Percentiles rank a stretch among this genome's conserved stretches.
Evolutionary conservation across 2,329 filamentous ascomycete genomes (phyloP).

Genomic region (Xylaria sp.): DNA sequence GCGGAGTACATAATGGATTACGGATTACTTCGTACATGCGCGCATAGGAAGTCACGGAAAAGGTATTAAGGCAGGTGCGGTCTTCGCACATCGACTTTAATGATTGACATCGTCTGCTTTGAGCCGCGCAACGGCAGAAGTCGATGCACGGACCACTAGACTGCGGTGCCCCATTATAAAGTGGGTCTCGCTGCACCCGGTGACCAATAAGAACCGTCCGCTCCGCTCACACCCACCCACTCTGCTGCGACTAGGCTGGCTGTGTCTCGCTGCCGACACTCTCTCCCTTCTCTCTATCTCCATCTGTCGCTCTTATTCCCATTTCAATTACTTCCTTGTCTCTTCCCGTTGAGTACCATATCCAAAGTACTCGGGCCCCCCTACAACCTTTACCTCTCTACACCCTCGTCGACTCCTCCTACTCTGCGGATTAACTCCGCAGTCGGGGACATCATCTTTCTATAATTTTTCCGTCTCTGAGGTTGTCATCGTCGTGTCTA

Average conservation of each 20-base stretch:
- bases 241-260: not conserved
- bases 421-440: not conserved
- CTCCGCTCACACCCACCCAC: slow-evolving; percentile 18
- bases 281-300: slow-evolving; percentile 18
- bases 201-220: slow-evolving; percentile 14
- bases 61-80: not conserved
- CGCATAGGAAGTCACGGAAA: too few species aligned
- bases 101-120: not conserved
- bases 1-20: not conserved
- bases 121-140: slow-evolving; percentile 10
- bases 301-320: slow-evolving; percentile 16
- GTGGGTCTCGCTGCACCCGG: not conserved
- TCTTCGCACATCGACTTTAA: slow-evolving; percentile 8
- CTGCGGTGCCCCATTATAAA: not conserved
- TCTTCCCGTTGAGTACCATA: not conserved
- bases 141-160: slow-evolving; percentile 13
- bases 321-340: slow-evolving; percentile 8
- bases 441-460: not conserved
- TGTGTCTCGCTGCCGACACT: slow-evolving; percentile 20
- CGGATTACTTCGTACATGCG: too few species aligned
- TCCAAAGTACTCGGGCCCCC: not conserved
- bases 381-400: not conserved
- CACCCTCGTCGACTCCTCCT: not conserved
- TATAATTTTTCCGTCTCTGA: slow-evolving; percentile 2
- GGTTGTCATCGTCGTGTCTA: slow-evolving; percentile 1